Base-by-base conservation (phyloP, 2,329 filamentous ascomycete species). In the Alternaria viburni region DNA sequence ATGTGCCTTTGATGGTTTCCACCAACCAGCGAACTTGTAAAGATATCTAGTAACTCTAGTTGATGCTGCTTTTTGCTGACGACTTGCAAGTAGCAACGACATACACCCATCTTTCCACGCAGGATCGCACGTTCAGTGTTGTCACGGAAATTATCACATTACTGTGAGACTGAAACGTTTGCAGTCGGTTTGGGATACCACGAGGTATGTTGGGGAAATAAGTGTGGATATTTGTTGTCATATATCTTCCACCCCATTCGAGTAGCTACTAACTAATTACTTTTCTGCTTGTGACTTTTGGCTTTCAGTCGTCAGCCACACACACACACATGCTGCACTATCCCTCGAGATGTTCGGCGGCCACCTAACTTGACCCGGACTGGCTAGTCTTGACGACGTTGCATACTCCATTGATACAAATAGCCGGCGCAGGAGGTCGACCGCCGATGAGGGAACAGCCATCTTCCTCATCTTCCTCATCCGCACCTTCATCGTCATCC, bases 381-480 rank as follows among this genome's bases (percentile, higher is more conserved):
- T 65, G 59, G 56, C 67, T 62, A 30, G 30, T 32, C 54, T 41
- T 25, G 7, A 45, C 55, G 13, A 30, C 5, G 8, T 45, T 32
- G 25, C 43, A 15, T 23, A 5, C 41, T 43, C 10, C 11, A 19
- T 26, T 44, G 28, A 45, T 19, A 19, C 32, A 43, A 17, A 46
- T 44, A 57, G 49, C 56, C 47, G 67, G 69, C 71, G 87, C 86
- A 89, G 88, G 87, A 88, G 86, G 86, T 87, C 86, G 85, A 86
- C 86, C 86, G 85, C 85, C 86, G 86, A 84, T 82, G 73, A 74
- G 83, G 83, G 84, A 87, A 44, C 52, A 56, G 75, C 88, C 88
- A 72, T 91, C 82, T 51, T 82, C 89, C 71, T 91, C 88, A 69
- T 87, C 86, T 60, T 90, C 90, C 75, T 91, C 89, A 59, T 83